A percentile compares a stretch with the other conserved stretches of the same genome.
phyloP scores from a whole-genome alignment of 2,329 filamentous ascomycete species.

The Cylindrodendrum hubeiense region DNA sequence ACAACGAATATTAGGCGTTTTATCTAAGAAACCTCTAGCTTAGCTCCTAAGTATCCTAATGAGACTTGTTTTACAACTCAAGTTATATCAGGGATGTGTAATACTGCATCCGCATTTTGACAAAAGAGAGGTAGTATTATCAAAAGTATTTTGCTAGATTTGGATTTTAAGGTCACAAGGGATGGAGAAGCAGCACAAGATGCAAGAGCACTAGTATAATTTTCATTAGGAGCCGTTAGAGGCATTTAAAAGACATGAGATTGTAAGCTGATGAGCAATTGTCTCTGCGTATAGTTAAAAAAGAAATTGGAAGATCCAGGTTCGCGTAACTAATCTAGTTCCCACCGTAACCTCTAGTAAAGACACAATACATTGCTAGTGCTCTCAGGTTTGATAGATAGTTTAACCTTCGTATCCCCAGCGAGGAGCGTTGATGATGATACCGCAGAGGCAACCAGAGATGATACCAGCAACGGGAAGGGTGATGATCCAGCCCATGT shows the following conservation, averaged over 20 bases:
- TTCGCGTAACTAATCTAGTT: neutral
- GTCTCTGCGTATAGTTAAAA: neutral
- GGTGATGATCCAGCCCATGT: conserved; percentile 71
- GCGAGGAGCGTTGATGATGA: conserved; percentile 72
- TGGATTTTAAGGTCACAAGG: too few relatives aligned
- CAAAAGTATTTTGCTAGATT: too few relatives aligned
- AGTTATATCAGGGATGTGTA: too few relatives aligned
- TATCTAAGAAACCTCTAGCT: too few relatives aligned
- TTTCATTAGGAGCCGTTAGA: neutral
- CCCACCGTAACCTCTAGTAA: neutral
- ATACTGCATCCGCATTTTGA: too few relatives aligned
- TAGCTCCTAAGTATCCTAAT: too few relatives aligned
- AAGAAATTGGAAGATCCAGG: neutral
- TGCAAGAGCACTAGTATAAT: neutral
- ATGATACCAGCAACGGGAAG: conserved; percentile 69
- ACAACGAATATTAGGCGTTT: too few relatives aligned
- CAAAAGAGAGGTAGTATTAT: too few relatives aligned
- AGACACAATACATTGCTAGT: conserved; percentile 2
- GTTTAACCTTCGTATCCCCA: conserved; percentile 49
- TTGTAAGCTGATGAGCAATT: neutral
- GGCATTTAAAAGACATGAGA: neutral
- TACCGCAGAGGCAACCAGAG: conserved; percentile 70
- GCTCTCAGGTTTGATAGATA: neutral
- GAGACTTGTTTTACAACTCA: too few relatives aligned
- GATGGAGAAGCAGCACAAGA: neutral